Conservation (phyloP, 2,329 filamentous ascomycete species). For the Mycocentrospora acerina region DNA sequence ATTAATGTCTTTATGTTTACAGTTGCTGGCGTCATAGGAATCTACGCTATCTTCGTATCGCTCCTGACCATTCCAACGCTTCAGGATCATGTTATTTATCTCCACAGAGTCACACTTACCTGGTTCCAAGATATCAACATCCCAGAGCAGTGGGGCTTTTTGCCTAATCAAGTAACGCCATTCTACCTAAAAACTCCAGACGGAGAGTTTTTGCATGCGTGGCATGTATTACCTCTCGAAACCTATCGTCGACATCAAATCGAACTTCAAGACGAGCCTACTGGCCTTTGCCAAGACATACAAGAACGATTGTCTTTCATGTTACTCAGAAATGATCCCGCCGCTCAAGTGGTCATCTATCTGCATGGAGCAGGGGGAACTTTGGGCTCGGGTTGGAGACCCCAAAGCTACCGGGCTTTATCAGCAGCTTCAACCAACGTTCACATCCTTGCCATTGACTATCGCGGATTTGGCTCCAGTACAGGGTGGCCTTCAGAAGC, state of each 20-base stretch:
- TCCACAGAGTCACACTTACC: conserved; percentile 56
- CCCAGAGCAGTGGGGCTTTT: conserved; percentile 52
- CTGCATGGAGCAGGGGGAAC: conserved; percentile 61
- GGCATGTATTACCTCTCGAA: conserved; percentile 54
- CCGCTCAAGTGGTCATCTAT: conserved; percentile 64
- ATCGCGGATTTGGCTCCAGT: conserved; percentile 61
- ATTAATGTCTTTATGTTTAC: conserved; percentile 23
- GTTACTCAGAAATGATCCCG: conserved; percentile 63
- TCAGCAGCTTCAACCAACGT: conserved; percentile 54
- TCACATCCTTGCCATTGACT: conserved; percentile 62
- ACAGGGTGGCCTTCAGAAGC: conserved; percentile 57
- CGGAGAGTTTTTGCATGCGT: conserved; percentile 49
- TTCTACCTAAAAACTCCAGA: conserved; percentile 49
- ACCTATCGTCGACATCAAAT: conserved; percentile 48
- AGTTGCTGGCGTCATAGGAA: conserved; percentile 17
- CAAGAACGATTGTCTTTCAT: conserved; percentile 60
- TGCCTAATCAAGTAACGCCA: conserved; percentile 53
- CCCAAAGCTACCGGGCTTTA: conserved; percentile 58
- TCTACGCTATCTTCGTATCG: conserved; percentile 49
- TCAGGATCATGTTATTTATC: conserved; percentile 60
- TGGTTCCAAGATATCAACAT: conserved; percentile 56
- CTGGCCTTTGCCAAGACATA: conserved; percentile 56
- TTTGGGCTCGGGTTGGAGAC: conserved; percentile 57
- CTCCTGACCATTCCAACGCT: conserved; percentile 51
- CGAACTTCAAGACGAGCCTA: conserved; percentile 44